Percentiles rank a stretch among this genome's conserved stretches.
These are phyloP conservation scores for Nephelium lappaceum DNA, from an alignment of 345 rosid species.

Conservation along the genomic window DNA sequence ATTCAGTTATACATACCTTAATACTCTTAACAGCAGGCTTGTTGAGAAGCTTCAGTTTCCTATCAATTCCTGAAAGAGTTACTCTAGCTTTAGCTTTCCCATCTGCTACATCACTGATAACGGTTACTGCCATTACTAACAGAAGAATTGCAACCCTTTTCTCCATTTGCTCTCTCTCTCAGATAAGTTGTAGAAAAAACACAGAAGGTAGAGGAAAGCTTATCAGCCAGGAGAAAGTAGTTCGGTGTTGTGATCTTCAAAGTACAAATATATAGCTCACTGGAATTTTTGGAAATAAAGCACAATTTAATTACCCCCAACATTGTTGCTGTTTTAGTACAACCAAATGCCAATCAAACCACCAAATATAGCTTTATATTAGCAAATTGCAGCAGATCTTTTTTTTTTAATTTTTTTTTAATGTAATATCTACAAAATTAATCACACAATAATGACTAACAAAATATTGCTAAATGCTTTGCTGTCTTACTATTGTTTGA, in stretches of 20 bases:
- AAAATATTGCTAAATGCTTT: too few relatives aligned
- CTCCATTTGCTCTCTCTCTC: constrained; percentile 4
- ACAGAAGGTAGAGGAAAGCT: background rate
- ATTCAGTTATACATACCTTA: constrained; percentile 18
- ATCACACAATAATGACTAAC: too few relatives aligned
- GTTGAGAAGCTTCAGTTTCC: constrained; percentile 43
- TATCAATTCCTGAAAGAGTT: constrained; percentile 27
- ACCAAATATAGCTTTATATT: too few relatives aligned
- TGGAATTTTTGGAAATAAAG: too few relatives aligned
- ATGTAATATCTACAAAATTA: too few relatives aligned
- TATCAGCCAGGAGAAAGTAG: background rate
- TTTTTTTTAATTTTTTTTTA: too few relatives aligned
- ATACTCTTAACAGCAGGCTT: constrained; percentile 54
- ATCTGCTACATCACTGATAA: constrained; percentile 16
- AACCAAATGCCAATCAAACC: too few relatives aligned
- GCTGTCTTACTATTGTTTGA: too few relatives aligned
- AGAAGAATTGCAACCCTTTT: constrained; percentile 15
- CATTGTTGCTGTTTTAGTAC: too few relatives aligned
- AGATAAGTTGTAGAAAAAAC: background rate
- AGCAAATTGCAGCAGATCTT: too few relatives aligned
- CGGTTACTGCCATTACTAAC: constrained; percentile 12
- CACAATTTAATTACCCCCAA: too few relatives aligned
- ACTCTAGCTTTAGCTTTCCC: constrained; percentile 6
- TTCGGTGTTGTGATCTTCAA: background rate
- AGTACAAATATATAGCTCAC: background rate